Evolutionary conservation across 148 eudicot genomes (phyloP).

Genomic region (Vaccinium corymbosum): DNA sequence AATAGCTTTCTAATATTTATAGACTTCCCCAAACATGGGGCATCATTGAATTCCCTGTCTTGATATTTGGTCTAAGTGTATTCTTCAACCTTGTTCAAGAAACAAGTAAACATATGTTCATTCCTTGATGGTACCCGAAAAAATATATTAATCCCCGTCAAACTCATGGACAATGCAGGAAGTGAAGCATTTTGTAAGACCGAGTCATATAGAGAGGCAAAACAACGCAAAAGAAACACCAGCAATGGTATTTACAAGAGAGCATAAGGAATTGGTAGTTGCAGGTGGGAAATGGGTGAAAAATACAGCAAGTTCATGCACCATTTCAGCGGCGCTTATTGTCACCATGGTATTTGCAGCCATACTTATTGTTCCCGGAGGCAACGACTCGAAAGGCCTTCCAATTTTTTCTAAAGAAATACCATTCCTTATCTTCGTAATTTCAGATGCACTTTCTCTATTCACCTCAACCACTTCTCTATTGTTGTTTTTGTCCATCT

Average conservation of each 20-base stretch:
- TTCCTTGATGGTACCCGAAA: too few species aligned
- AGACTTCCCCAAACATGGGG: too few species aligned
- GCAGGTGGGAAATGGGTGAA: neutral
- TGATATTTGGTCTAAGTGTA: too few species aligned
- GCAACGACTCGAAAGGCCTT: neutral
- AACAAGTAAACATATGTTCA: neutral
- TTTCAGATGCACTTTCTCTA: neutral
- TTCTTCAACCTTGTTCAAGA: neutral
- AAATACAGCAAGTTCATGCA: neutral
- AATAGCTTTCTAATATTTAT: too few species aligned
- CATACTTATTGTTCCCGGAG: neutral
- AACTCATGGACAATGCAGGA: neutral
- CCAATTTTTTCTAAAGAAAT: neutral
- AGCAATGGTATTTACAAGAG: neutral
- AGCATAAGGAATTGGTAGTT: neutral
- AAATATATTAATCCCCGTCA: too few species aligned
- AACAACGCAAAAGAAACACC: neutral
- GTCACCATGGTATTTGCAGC: neutral
- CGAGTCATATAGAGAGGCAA: neutral
- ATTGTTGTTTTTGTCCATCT: neutral
- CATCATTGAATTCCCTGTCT: too few species aligned
- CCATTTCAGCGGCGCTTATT: neutral
- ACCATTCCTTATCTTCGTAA: neutral
- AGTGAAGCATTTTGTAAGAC: neutral
- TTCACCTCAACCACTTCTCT: neutral